These are phyloP conservation scores for Vitis hybrid DNA, from an alignment of 177 flowering plant genomes.

Conservation along the genomic window DNA sequence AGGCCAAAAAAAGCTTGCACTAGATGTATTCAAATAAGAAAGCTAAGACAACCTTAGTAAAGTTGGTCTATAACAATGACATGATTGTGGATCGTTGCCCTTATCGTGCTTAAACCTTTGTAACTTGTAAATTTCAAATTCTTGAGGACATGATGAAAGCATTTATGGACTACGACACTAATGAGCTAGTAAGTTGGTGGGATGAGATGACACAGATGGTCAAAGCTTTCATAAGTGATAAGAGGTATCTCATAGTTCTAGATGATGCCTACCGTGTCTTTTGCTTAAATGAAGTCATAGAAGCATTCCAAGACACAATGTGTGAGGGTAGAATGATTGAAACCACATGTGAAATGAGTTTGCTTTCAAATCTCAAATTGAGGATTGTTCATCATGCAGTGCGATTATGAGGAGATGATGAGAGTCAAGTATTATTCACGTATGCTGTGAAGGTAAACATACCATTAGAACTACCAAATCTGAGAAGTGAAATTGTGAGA, in stretches of 20 bases:
- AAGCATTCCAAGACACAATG: neutral
- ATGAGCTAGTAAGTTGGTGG: too few species aligned
- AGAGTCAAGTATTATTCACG: too few species aligned
- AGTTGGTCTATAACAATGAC: neutral
- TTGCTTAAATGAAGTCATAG: too few species aligned
- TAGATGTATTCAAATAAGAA: too few species aligned
- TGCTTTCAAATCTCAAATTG: neutral
- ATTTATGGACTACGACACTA: too few species aligned
- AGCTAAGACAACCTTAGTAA: neutral
- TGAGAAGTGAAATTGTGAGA: neutral
- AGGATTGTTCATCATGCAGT: neutral
- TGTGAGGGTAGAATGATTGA: too few species aligned
- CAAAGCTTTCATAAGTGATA: neutral
- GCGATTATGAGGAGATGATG: neutral
- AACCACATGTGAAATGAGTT: too few species aligned
- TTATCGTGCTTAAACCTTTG: too few species aligned
- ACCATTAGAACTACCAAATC: neutral
- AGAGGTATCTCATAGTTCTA: neutral
- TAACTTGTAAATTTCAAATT: too few species aligned
- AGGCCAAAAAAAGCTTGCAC: too few species aligned
- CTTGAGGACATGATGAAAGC: neutral
- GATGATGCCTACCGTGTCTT: neutral
- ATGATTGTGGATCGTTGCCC: neutral
- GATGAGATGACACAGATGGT: neutral
- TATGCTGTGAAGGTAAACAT: neutral